Evolutionary conservation across 2,329 filamentous ascomycete species (phyloP).

Genomic region (Fusarium sp.): DNA sequence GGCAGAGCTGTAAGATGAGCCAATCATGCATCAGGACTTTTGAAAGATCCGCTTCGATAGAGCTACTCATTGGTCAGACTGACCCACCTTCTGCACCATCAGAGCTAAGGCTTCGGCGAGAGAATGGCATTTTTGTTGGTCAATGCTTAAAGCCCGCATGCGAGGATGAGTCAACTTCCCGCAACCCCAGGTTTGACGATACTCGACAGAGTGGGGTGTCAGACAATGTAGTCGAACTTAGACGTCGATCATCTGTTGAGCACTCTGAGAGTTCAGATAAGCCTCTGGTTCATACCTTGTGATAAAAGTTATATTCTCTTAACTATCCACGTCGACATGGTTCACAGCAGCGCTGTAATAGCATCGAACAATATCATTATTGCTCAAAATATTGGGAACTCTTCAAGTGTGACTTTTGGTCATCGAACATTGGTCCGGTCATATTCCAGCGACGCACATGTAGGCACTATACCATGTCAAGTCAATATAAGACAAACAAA

Average conservation of each 20-base stretch:
- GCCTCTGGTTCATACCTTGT: not conserved
- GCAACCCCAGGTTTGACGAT: constrained; percentile 43
- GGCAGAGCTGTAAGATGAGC: constrained; percentile 16
- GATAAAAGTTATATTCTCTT: not conserved
- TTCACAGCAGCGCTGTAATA: constrained; percentile 1
- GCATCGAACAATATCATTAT: constrained; percentile 2
- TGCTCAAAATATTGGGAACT: not conserved
- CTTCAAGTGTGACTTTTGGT: constrained; percentile 6
- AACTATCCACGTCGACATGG: not conserved
- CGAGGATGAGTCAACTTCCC: constrained; percentile 49
- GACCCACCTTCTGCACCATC: constrained; percentile 47
- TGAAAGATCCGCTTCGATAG: constrained; percentile 17
- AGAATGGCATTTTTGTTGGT: constrained; percentile 47
- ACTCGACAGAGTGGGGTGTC: not conserved
- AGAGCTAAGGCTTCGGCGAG: constrained; percentile 52
- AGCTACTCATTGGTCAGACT: constrained; percentile 44
- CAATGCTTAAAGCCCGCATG: constrained; percentile 44
- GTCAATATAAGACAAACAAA: not conserved
- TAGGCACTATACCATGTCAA: not conserved
- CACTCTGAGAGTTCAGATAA: not conserved
- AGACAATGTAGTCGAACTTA: not conserved
- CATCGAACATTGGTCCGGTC: constrained; percentile 6
- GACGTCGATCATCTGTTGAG: not conserved
- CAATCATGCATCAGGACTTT: constrained; percentile 43
- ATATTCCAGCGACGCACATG: not conserved